phyloP scores from a whole-genome alignment of 768 basidiomycete genomes.

The Lanmaoa rubissima region DNA sequence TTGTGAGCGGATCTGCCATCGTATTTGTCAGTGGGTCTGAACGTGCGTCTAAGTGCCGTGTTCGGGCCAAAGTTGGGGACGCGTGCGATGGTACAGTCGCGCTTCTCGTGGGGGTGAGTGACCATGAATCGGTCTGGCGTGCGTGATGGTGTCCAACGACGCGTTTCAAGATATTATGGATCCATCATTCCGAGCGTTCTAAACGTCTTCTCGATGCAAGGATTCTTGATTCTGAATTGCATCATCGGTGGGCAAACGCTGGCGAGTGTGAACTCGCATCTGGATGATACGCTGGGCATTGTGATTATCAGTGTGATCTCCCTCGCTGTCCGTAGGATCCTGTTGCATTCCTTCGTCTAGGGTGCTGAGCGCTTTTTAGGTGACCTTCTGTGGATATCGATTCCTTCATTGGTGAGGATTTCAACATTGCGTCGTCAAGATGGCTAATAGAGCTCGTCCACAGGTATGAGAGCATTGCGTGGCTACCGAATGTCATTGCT shows the following conservation, averaged over 20 bases:
- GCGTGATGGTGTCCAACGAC: background rate
- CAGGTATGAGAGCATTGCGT: conserved; percentile 73
- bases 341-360: background rate
- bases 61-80: conserved; percentile 55
- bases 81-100: conserved; percentile 56
- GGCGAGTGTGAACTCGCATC: conserved; percentile 41
- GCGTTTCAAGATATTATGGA: conserved; percentile 37
- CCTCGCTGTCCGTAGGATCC: conserved; percentile 24
- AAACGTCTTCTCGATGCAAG: conserved; percentile 50
- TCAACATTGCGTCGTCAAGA: background rate
- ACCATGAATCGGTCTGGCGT: conserved; percentile 10
- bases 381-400: conserved; percentile 64
- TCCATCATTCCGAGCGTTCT: conserved; percentile 42
- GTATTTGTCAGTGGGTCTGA: background rate
- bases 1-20: conserved; percentile 29
- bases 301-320: conserved; percentile 34
- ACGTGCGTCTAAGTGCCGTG: conserved; percentile 35
- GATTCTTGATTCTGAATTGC: conserved; percentile 56
- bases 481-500: conserved; percentile 73
- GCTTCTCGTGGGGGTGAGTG: conserved; percentile 51
- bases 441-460: background rate
- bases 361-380: conserved; percentile 29
- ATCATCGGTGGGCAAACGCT: conserved; percentile 65
- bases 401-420: conserved; percentile 52
- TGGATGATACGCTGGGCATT: conserved; percentile 32